A percentile compares a stretch with the other conserved stretches of the same genome.
These are phyloP conservation scores for Leucaena leucocephala DNA, from an alignment of 306 rosid genomes.

Conservation along the genomic window DNA sequence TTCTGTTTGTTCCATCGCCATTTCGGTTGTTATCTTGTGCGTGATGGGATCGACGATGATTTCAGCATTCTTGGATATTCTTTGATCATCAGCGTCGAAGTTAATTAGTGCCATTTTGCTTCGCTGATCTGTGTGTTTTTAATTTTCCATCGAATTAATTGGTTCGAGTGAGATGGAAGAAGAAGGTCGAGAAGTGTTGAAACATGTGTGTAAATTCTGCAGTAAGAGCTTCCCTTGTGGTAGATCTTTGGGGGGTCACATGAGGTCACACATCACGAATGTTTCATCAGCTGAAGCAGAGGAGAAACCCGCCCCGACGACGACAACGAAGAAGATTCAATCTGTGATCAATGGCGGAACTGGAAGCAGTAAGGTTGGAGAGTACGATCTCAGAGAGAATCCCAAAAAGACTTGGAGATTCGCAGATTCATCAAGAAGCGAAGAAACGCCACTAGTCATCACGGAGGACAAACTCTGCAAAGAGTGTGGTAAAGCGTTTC, in stretches of 20 bases:
- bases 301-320: conserved; percentile 35
- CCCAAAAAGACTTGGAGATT: conserved; percentile 78
- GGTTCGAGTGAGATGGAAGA: conserved; percentile 43
- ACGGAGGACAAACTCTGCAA: conserved; percentile 61
- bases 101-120: conserved; percentile 20
- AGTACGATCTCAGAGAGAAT: conserved; percentile 77
- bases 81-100: conserved; percentile 33
- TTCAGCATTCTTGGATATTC: conserved; percentile 44
- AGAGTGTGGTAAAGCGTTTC: conserved; percentile 83
- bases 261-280: conserved; percentile 82
- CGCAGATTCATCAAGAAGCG: conserved; percentile 51
- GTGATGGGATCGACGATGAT: conserved; percentile 47
- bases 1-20: conserved; percentile 34
- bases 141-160: conserved; percentile 3
- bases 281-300: conserved; percentile 45
- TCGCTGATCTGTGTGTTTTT: conserved; percentile 26
- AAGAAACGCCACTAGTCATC: conserved; percentile 39
- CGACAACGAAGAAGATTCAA: conserved; percentile 33
- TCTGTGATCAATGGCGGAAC: conserved; percentile 43
- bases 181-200: conserved; percentile 45
- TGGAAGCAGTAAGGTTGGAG: conserved; percentile 19
- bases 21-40: conserved; percentile 18
- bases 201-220: conserved; percentile 85
- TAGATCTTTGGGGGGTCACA: conserved; percentile 94
- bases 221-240: conserved; percentile 79